These are phyloP conservation scores for Arthrocladium fulminans DNA, from an alignment of 2,329 filamentous ascomycete species.

Conservation along the genomic window DNA sequence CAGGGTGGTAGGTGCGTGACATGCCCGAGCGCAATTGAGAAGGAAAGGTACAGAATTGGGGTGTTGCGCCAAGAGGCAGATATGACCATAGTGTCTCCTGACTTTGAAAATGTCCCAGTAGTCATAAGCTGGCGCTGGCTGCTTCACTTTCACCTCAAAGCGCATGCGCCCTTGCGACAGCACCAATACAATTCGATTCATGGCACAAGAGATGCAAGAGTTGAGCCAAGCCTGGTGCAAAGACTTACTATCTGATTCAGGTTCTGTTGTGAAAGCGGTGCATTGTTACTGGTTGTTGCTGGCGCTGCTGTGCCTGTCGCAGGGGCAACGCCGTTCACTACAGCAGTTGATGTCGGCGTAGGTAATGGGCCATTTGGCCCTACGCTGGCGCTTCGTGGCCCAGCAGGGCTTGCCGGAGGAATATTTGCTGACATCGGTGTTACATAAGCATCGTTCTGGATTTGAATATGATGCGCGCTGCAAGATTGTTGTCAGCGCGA, in stretches of 20 bases:
- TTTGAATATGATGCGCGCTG: background rate
- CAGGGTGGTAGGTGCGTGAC: background rate
- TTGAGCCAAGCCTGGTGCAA: background rate
- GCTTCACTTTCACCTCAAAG: too few species aligned
- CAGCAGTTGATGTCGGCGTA: conserved; percentile 22
- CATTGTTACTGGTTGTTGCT: conserved; percentile 18
- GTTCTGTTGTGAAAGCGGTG: conserved; percentile 69
- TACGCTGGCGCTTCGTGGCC: conserved; percentile 39
- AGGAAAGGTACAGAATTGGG: background rate
- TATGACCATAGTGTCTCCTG: background rate
- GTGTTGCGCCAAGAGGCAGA: background rate
- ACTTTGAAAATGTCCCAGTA: background rate
- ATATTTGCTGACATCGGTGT: conserved; percentile 24
- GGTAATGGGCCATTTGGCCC: conserved; percentile 42
- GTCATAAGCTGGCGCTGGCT: too few species aligned
- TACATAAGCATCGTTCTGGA: background rate
- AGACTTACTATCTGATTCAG: conserved; percentile 85
- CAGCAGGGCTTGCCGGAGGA: conserved; percentile 41
- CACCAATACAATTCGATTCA: too few species aligned
- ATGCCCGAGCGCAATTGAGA: background rate
- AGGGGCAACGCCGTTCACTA: conserved; percentile 19
- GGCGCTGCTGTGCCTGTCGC: conserved; percentile 18
- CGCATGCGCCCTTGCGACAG: too few species aligned
- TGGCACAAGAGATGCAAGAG: background rate
- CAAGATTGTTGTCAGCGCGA: background rate